Percentiles rank a stretch among this genome's conserved stretches.
phyloP scores from a whole-genome alignment of 352 stramenopile species.

The Globisporangium okanoganense region DNA sequence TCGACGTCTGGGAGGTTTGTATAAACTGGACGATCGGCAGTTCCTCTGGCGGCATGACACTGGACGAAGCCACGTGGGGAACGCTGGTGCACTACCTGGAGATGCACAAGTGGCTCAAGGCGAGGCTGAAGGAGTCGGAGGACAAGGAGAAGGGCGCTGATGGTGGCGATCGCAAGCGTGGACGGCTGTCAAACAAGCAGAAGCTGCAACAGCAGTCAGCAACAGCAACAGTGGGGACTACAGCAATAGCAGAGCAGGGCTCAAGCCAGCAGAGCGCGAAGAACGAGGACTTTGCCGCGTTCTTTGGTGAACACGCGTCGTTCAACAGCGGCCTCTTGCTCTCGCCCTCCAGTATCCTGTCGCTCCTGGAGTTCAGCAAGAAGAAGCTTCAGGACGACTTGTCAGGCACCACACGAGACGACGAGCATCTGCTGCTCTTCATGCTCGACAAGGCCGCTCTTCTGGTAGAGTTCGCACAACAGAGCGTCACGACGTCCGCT shows the following conservation, averaged over 20 bases:
- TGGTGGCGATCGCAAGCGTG: slow-evolving; percentile 15
- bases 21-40: slow-evolving; percentile 34
- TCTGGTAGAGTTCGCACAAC: slow-evolving; percentile 14
- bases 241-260: neutral
- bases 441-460: slow-evolving; percentile 12
- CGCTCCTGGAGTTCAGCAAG: slow-evolving; percentile 11
- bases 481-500: slow-evolving; percentile 8
- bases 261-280: slow-evolving; percentile 1
- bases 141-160: slow-evolving; percentile 1
- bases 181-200: slow-evolving; percentile 10
- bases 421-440: slow-evolving; percentile 22
- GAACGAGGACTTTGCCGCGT: slow-evolving; percentile 8
- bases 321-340: slow-evolving; percentile 19
- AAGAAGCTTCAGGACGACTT: slow-evolving; percentile 7
- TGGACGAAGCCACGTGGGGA: slow-evolving; percentile 21
- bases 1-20: slow-evolving; percentile 31
- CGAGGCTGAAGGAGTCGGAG: slow-evolving; percentile 14
- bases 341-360: slow-evolving; percentile 13
- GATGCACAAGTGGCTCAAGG: slow-evolving; percentile 30
- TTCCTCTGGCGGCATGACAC: neutral
- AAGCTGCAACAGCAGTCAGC: slow-evolving; percentile 5
- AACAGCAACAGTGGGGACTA: neutral
- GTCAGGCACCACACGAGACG: slow-evolving; percentile 13
- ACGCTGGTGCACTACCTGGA: slow-evolving; percentile 26
- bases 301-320: slow-evolving; percentile 19